phyloP scores from a whole-genome alignment of 345 rosid genomes.

The Turnera subulata region DNA sequence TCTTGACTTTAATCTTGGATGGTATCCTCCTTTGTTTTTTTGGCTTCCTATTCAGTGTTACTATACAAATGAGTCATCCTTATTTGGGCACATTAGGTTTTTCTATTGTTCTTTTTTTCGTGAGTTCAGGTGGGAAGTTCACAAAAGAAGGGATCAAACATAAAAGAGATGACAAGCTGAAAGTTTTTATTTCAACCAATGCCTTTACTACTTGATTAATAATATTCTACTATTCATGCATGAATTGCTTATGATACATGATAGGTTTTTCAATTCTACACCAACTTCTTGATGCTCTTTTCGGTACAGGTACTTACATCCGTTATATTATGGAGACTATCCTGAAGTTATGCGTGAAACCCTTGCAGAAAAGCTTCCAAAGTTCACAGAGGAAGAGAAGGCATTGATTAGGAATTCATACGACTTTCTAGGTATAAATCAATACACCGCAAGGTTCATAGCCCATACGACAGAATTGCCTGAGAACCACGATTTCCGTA shows the following conservation, averaged over 20 bases:
- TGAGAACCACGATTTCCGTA: slow-evolving; percentile 47
- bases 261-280: not conserved
- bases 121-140: too few relatives aligned
- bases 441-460: slow-evolving; percentile 77
- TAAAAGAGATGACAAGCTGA: too few relatives aligned
- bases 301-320: slow-evolving; percentile 63
- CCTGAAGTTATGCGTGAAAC: slow-evolving; percentile 64
- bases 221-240: too few relatives aligned
- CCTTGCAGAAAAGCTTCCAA: slow-evolving; percentile 67
- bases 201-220: too few relatives aligned
- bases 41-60: not conserved
- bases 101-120: too few relatives aligned
- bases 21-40: slow-evolving; percentile 9
- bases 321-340: slow-evolving; percentile 75
- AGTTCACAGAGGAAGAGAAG: slow-evolving; percentile 64
- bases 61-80: too few relatives aligned
- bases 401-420: slow-evolving; percentile 49
- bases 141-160: too few relatives aligned
- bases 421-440: slow-evolving; percentile 87
- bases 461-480: slow-evolving; percentile 41
- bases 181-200: too few relatives aligned
- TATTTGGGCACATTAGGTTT: too few relatives aligned
- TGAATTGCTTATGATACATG: too few relatives aligned
- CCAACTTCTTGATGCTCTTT: not conserved
- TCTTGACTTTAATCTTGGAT: slow-evolving; percentile 26